Evolutionary conservation across 768 basidiomycete genomes (phyloP), one percentile per base, ranked within the genome.

Genomic region (Coprinopsis sp.): DNA sequence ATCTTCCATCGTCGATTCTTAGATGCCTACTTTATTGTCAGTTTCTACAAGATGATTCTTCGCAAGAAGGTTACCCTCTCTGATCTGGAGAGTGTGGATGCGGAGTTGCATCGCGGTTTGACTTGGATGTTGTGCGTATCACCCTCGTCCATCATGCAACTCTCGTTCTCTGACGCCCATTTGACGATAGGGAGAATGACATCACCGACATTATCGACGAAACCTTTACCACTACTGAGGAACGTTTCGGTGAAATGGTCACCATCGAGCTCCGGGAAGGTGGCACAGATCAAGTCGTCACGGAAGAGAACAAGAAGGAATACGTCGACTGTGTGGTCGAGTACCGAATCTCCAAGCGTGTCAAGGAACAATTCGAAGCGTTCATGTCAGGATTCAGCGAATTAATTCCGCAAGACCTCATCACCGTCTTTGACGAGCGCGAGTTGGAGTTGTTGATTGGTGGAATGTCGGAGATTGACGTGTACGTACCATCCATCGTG

Each of bases 381-480:
- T 98, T 99, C 76, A 95, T 97, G 92, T 89, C 87, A n/a, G 96
- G 96, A 37, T 98, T 98, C 79, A 96, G 92, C 73, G 96, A 99
- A 69, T 78, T 99, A 44, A 97, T 99, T 52, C 96, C 96, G 10
- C 91, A 94, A 64, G 96, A 99, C 53, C 76, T 99, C 27, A 82
- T 99, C 69, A 97, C 94, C 50, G 96, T 99, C 40, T 99, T 99
- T 57, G 96, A 99, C 58, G 96, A 99, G 70, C 82, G 96, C 44
- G 96, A 99, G 61, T 78, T 99, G 8, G 95, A 97, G 69, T 71
- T 98, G 42, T 77, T 99, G 46, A 98, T 99, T 54, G 96, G 96
- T 59, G 96, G 96, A 57, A 97, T 98, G 91, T 96, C 94, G 37
- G 96, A 99, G 70, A 97, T 98, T 56, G 96, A 99, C 60, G 93